A percentile compares a stretch with the other conserved stretches of the same genome.
Evolutionary conservation across 208 protist species (phyloP).

Genomic region (Histomonas meleagridis): DNA sequence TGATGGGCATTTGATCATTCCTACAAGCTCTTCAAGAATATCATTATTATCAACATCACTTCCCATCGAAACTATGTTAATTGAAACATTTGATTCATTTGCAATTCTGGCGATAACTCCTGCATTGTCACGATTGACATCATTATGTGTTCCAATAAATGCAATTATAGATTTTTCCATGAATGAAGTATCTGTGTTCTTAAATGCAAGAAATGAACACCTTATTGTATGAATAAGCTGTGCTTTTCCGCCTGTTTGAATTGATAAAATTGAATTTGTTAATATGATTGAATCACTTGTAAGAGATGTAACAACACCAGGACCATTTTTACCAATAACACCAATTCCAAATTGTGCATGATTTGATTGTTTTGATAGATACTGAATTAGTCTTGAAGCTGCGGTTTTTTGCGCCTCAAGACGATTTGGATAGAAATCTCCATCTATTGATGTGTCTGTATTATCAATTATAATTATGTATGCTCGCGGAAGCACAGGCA

Average conservation of each 20-base stretch:
- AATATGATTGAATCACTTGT: too few relatives aligned
- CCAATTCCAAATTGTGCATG: background rate
- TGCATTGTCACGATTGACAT: background rate
- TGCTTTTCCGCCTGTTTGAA: background rate
- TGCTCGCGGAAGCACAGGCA: background rate
- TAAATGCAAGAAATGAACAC: background rate
- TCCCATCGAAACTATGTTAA: background rate
- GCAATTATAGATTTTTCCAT: background rate
- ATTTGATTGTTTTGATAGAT: background rate
- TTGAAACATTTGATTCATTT: background rate
- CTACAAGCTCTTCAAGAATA: background rate
- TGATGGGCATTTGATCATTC: background rate
- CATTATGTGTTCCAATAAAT: background rate
- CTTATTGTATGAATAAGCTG: background rate
- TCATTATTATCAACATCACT: background rate
- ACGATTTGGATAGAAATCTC: background rate
- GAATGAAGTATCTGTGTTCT: background rate
- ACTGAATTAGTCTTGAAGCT: background rate
- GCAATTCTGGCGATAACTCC: background rate
- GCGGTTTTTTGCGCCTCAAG: background rate
- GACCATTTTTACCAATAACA: background rate
- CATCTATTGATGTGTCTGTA: slow-evolving; percentile 1
- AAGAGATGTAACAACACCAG: background rate
- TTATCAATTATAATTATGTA: background rate
- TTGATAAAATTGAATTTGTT: background rate